Evolutionary conservation across 2,329 filamentous ascomycete genomes (phyloP).

Genomic region (Passalora sequoiae): DNA sequence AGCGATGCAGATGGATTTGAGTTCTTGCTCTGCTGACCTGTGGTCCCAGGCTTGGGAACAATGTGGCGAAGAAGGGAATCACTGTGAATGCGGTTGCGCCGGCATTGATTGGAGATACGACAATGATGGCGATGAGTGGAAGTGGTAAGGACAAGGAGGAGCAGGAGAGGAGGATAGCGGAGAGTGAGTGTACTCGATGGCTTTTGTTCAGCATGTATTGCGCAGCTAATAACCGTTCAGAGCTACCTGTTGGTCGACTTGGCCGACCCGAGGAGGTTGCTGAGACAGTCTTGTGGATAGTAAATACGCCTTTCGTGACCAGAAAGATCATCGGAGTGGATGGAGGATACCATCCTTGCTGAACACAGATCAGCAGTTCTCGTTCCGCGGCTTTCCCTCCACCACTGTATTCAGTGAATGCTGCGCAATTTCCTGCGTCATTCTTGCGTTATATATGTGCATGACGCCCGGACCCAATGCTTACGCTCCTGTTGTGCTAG

Average conservation of each 20-base stretch:
- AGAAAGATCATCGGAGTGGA: constrained; percentile 44
- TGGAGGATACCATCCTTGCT: constrained; percentile 37
- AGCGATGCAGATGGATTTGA: too few species aligned
- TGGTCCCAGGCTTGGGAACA: constrained; percentile 35
- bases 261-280: constrained; percentile 45
- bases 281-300: constrained; percentile 46
- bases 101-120: constrained; percentile 40
- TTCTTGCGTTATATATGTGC: too few species aligned
- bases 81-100: constrained; percentile 48
- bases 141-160: constrained; percentile 30
- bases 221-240: constrained; percentile 19
- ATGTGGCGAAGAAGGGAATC: constrained; percentile 42
- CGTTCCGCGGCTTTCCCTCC: too few species aligned
- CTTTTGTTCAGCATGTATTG: neutral
- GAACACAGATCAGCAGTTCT: too few species aligned
- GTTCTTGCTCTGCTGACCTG: too few species aligned
- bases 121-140: constrained; percentile 35
- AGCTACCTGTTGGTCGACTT: constrained; percentile 42
- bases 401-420: too few species aligned
- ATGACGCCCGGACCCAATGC: too few species aligned
- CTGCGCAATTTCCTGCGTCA: too few species aligned
- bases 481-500: too few species aligned
- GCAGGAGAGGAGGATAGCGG: constrained; percentile 27
- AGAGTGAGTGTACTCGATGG: constrained; percentile 27
- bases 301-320: constrained; percentile 44